Base-by-base conservation (phyloP, 1,284 basidiomycete genomes). In the Vanrija humicola region DNA sequence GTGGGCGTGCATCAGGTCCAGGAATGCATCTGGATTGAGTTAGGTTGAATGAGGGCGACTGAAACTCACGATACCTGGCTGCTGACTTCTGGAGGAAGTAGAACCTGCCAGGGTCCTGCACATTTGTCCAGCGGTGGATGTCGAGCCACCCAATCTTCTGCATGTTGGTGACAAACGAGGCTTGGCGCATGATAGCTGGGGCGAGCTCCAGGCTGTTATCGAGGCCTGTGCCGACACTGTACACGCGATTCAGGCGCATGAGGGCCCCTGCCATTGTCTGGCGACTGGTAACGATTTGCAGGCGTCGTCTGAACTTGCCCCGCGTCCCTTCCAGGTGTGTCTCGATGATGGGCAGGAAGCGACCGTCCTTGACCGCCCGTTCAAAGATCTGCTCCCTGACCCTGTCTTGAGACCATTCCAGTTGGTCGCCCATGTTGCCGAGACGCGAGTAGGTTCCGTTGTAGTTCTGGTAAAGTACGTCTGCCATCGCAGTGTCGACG, bases 41-140 rank as follows among this genome's bases (percentile, higher is more conserved):
- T 12, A 34, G 34, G 6, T 34, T 38, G 16, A 47, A 48, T 5
- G 21, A 3, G 21, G 3, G 2, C 9, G 34, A 6, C 15, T 29
- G 16, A 3, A 10, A 61, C 68, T 56, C 28, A 69, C 65, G 65
- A 64, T 76, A 68, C 44, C 72, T 47, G 3, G 72, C 71, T 3
- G 64, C 62, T 10, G 61, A 59, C 26, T 68, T 66, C 40, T 69
- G 62, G 19, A 74, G 49, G 6, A 57, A 43, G 44, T 52, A 61
- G 40, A 34, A 55, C 2, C 48, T 10, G 23, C 19, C n/a, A 6
- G 28, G 39, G 19, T 56, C 40, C 3, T 18, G 23, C n/a, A 64
- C 54, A 15, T 45, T 39, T 7, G 46, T 54, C 18, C 62, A 66
- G 10, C 48, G 55, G 2, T 48, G 50, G 26, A 64, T 58, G 9